Conservation (phyloP, 768 basidiomycete species). For the Suillus lakei region DNA sequence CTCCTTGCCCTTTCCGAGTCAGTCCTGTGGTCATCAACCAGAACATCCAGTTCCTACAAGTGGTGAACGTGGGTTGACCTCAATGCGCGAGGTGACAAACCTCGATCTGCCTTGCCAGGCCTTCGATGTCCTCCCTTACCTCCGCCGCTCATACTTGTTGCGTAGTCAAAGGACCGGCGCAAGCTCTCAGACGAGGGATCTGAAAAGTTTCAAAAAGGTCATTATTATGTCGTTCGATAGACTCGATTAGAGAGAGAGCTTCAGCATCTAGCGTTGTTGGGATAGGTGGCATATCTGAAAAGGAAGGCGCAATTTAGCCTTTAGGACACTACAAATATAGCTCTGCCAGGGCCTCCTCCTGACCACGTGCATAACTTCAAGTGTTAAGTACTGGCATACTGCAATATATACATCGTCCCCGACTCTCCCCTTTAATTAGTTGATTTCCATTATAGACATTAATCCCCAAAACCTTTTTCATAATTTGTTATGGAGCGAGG, state of each 20-base stretch:
- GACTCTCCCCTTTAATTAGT: too few species aligned
- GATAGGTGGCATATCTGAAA: conserved; percentile 63
- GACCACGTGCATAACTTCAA: too few species aligned
- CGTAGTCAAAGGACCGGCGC: conserved; percentile 66
- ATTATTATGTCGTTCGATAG: conserved; percentile 56
- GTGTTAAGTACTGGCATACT: too few species aligned
- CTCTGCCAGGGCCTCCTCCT: too few species aligned
- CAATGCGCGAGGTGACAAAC: conserved; percentile 35
- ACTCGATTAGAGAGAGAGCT: conserved; percentile 52
- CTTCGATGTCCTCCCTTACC: conserved; percentile 75
- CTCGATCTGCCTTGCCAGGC: conserved; percentile 69
- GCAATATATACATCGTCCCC: too few species aligned
- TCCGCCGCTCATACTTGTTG: conserved; percentile 81
- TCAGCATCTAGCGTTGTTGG: conserved; percentile 58
- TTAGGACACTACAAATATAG: too few species aligned
- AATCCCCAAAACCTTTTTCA: too few species aligned
- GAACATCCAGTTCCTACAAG: conserved; percentile 64
- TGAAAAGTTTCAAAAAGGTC: conserved; percentile 75
- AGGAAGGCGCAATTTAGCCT: not conserved
- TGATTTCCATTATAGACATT: too few species aligned
- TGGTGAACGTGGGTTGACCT: not conserved
- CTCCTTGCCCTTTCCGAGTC: conserved; percentile 53
- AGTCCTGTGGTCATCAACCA: conserved; percentile 74
- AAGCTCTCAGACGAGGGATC: conserved; percentile 73
- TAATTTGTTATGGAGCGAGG: too few species aligned